phyloP scores from a whole-genome alignment of 116 monocot species.

The Papilionanthe hybrid region DNA sequence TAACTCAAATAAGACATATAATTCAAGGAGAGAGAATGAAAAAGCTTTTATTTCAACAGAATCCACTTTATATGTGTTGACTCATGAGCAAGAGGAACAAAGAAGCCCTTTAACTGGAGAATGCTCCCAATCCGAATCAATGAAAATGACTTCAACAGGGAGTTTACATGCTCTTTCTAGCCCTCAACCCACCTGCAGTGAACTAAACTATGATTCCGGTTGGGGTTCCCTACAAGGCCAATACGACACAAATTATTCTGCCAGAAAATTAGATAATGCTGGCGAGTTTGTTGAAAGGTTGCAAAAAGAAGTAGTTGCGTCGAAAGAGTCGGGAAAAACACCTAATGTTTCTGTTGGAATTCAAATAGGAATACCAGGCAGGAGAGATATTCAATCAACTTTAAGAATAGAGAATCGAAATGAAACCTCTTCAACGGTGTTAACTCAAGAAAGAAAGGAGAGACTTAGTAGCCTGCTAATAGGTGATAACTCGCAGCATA shows the following conservation, averaged over 20 bases:
- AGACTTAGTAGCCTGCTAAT: conserved; percentile 12
- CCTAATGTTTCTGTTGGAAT: neutral
- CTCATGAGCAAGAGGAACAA: conserved; percentile 16
- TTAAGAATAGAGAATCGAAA: neutral
- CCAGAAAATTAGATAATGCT: conserved; percentile 30
- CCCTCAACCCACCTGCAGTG: conserved; percentile 3
- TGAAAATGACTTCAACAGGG: conserved; percentile 10
- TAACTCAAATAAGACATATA: conserved; percentile 5
- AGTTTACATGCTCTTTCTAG: conserved; percentile 17
- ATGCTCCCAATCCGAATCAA: conserved; percentile 12
- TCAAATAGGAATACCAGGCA: conserved; percentile 3
- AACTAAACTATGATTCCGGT: conserved; percentile 11
- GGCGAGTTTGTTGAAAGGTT: conserved; percentile 51
- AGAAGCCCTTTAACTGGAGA: conserved; percentile 1
- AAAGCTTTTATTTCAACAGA: conserved; percentile 14
- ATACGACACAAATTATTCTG: conserved; percentile 44
- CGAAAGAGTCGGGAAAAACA: conserved; percentile 6
- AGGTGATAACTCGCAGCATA: conserved; percentile 11
- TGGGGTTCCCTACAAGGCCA: conserved; percentile 5
- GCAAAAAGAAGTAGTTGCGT: conserved; percentile 26
- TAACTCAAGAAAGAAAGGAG: conserved; percentile 20
- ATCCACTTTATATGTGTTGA: conserved; percentile 10
- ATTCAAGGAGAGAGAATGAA: conserved; percentile 11
- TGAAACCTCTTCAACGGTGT: conserved; percentile 11
- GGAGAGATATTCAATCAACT: neutral